phyloP scores from a whole-genome alignment of 2,329 filamentous ascomycete genomes.

The Talaromyces sp. region DNA sequence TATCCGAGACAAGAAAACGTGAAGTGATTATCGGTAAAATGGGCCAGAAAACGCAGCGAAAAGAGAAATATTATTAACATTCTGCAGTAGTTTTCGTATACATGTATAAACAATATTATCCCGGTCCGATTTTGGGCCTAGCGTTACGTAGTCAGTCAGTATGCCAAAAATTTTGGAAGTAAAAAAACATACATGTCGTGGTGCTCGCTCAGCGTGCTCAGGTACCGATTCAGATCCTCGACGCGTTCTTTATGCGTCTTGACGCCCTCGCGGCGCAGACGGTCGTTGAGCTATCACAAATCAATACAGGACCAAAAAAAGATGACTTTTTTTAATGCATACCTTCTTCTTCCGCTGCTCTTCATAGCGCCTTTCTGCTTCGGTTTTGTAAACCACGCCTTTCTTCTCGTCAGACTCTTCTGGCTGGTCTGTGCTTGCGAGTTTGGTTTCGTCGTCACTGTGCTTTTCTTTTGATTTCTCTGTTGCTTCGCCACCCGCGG shows the following conservation, averaged over 20 bases:
- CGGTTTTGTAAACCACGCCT: constrained; percentile 60
- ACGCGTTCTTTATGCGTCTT: constrained; percentile 98
- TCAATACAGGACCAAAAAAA: constrained; percentile 9
- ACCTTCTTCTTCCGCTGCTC: constrained; percentile 77
- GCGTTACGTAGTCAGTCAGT: background rate
- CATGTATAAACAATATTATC: constrained; percentile 20
- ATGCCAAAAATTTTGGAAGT: background rate
- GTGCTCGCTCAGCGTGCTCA: constrained; percentile 89
- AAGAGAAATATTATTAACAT: background rate
- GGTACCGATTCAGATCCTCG: constrained; percentile 89
- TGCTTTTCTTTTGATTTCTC: constrained; percentile 14
- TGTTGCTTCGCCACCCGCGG: background rate
- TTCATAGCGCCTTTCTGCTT: constrained; percentile 74
- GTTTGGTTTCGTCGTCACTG: background rate
- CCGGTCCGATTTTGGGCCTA: constrained; percentile 28
- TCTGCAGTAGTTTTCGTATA: background rate
- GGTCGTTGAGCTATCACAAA: constrained; percentile 63
- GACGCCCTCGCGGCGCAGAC: constrained; percentile 75
- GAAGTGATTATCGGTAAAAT: background rate
- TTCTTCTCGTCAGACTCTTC: constrained; percentile 20
- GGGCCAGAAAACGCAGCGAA: background rate
- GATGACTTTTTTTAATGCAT: constrained; percentile 31
- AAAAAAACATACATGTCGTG: constrained; percentile 70
- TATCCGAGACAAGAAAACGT: background rate
- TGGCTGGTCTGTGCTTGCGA: background rate